Percentiles rank a stretch among this genome's conserved stretches.
These are phyloP conservation scores for Pleurotus tuoliensis DNA, from an alignment of 768 basidiomycete species.

Conservation along the genomic window DNA sequence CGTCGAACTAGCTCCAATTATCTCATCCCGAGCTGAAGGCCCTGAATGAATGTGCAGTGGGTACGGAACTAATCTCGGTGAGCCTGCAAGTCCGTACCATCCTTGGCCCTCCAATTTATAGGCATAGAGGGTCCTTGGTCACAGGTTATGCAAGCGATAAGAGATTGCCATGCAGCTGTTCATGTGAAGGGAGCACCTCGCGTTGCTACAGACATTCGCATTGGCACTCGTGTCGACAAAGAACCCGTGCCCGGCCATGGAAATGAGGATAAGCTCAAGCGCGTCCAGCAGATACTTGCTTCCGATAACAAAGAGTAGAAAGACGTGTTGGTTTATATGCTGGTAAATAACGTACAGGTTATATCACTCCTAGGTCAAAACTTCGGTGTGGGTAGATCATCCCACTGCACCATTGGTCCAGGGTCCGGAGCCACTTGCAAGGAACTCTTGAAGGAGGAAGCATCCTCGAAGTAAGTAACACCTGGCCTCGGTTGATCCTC, in stretches of 20 bases:
- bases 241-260: conserved; percentile 59
- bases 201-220: conserved; percentile 90
- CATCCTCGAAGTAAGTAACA: conserved; percentile 62
- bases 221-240: conserved; percentile 83
- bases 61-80: conserved; percentile 88
- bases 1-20: conserved; percentile 19
- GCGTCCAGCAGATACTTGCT: conserved; percentile 77
- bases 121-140: conserved; percentile 79
- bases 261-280: conserved; percentile 74
- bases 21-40: neutral
- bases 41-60: conserved; percentile 45
- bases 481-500: conserved; percentile 39
- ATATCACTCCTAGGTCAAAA: conserved; percentile 30
- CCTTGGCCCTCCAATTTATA: no score
- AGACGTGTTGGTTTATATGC: no score
- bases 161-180: conserved; percentile 86
- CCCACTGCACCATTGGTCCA: conserved; percentile 71
- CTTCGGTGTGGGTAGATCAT: conserved; percentile 61
- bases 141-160: conserved; percentile 80
- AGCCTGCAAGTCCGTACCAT: conserved; percentile 8
- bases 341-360: neutral
- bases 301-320: no score
- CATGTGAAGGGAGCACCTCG: conserved; percentile 72
- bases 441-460: conserved; percentile 59
- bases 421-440: conserved; percentile 53